Evolutionary conservation across 768 basidiomycete species (phyloP).

Genomic region (Pleurotus citrinopileatus): DNA sequence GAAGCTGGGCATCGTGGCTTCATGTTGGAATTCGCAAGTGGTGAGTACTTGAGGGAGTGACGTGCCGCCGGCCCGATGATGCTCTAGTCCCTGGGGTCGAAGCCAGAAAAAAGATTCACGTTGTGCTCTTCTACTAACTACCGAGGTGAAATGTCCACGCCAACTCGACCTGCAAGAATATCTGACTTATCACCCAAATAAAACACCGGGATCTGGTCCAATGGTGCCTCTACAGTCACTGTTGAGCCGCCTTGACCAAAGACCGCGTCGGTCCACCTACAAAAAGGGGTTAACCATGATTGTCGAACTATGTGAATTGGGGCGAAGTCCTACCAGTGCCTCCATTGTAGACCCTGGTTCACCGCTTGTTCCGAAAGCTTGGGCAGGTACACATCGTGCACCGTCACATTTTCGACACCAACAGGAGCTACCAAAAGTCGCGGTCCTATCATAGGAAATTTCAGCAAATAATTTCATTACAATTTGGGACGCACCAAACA

Average conservation of each 20-base stretch:
- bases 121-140: too few species aligned
- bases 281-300: background rate
- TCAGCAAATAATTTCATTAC: too few species aligned
- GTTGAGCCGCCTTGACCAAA: conserved; percentile 25
- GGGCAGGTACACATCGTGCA: conserved; percentile 28
- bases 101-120: too few species aligned
- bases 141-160: too few species aligned
- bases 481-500: conserved; percentile 25
- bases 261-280: conserved; percentile 31
- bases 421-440: conserved; percentile 31
- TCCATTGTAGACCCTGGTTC: conserved; percentile 23
- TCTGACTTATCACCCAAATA: conserved; percentile 28
- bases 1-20: too few species aligned
- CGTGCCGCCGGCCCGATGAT: too few species aligned
- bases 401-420: conserved; percentile 23
- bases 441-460: conserved; percentile 18
- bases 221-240: conserved; percentile 25
- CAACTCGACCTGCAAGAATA: conserved; percentile 19
- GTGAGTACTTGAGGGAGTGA: too few species aligned
- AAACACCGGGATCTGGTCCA: conserved; percentile 32
- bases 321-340: conserved; percentile 24
- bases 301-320: background rate
- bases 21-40: too few species aligned
- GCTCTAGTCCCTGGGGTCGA: too few species aligned
- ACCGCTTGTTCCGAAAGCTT: conserved; percentile 15